Evolutionary conservation across 2,329 filamentous ascomycete species (phyloP).

Genomic region (Teratosphaeriaceae sp.): DNA sequence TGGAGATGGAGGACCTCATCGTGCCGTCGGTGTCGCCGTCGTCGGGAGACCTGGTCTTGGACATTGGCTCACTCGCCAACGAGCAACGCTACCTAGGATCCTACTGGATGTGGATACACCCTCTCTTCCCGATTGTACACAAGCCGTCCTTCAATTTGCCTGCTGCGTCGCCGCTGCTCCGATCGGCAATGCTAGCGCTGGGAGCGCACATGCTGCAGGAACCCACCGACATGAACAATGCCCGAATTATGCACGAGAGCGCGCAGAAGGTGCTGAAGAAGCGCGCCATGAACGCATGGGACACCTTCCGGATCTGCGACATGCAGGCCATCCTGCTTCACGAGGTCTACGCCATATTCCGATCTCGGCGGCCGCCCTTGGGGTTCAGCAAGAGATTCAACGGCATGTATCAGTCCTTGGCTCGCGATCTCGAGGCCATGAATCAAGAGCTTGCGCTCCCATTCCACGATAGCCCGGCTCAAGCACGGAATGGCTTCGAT

Average conservation of each 20-base stretch:
- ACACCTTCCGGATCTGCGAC: slow-evolving; percentile 30
- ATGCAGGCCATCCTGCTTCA: slow-evolving; percentile 39
- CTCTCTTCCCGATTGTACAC: slow-evolving; percentile 39
- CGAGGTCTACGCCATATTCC: slow-evolving; percentile 37
- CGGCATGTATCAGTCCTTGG: slow-evolving; percentile 27
- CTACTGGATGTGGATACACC: slow-evolving; percentile 42
- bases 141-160: slow-evolving; percentile 32
- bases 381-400: slow-evolving; percentile 33
- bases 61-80: slow-evolving; percentile 23
- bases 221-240: slow-evolving; percentile 26
- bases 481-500: neutral
- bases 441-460: neutral
- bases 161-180: slow-evolving; percentile 36
- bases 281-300: slow-evolving; percentile 15
- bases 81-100: slow-evolving; percentile 37
- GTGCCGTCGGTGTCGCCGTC: slow-evolving; percentile 5
- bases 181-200: slow-evolving; percentile 38
- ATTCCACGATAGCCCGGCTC: neutral
- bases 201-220: slow-evolving; percentile 34
- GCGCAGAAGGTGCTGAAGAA: slow-evolving; percentile 35
- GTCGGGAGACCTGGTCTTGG: slow-evolving; percentile 11
- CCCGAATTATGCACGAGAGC: slow-evolving; percentile 34
- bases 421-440: slow-evolving; percentile 4
- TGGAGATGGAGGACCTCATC: slow-evolving; percentile 13
- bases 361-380: slow-evolving; percentile 32